phyloP scores from a whole-genome alignment of 202 grass and related monocot species.

The Digitaria exilis region DNA sequence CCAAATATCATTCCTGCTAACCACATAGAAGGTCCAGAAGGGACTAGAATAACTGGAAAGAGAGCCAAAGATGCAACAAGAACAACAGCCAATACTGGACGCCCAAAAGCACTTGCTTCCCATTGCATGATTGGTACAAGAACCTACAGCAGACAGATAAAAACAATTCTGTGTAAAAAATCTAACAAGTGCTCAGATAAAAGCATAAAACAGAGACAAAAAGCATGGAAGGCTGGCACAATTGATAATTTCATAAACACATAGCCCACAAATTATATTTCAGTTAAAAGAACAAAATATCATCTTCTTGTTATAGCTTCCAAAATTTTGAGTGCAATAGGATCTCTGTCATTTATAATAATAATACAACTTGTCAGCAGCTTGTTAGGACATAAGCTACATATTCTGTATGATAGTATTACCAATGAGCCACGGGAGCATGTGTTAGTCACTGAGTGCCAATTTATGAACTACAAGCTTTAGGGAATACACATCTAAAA shows the following conservation, averaged over 20 bases:
- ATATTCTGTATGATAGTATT: not conserved
- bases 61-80: constrained; percentile 84
- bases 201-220: not conserved
- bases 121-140: constrained; percentile 94
- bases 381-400: not conserved
- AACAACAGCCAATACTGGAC: constrained; percentile 81
- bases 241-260: constrained; percentile 15
- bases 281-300: not conserved
- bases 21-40: constrained; percentile 99
- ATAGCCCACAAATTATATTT: not conserved
- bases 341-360: not conserved
- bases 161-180: not conserved
- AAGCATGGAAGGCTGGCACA: constrained; percentile 3
- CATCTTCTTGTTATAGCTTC: not conserved
- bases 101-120: constrained; percentile 96
- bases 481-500: not conserved
- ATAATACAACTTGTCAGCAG: not conserved
- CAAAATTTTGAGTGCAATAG: not conserved
- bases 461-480: not conserved
- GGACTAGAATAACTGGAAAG: constrained; percentile 81
- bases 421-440: not conserved
- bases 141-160: constrained; percentile 49
- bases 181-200: not conserved
- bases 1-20: constrained; percentile 99
- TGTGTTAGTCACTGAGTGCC: not conserved